phyloP scores from a whole-genome alignment of 179 eudicot species.

The Beta corolliflora region DNA sequence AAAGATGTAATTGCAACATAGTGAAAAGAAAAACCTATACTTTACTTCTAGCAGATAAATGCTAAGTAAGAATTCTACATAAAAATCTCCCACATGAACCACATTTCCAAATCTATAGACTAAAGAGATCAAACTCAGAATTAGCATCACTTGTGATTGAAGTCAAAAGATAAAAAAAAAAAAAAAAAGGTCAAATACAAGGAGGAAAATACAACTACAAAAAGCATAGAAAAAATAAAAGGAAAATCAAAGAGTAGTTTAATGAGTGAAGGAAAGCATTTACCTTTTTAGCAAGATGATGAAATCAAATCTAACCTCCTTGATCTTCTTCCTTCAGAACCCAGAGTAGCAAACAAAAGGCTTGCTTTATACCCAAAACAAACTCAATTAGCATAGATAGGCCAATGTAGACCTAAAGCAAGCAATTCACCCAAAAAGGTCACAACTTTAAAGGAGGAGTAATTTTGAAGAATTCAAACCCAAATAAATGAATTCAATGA shows the following conservation, averaged over 20 bases:
- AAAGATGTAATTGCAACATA: constrained; percentile 17
- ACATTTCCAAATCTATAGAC: constrained; percentile 25
- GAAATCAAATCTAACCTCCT: constrained; percentile 41
- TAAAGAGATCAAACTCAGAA: constrained; percentile 25
- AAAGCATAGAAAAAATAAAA: background rate
- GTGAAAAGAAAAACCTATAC: background rate
- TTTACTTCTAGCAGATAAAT: background rate
- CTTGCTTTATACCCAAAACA: constrained; percentile 31
- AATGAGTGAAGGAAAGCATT: constrained; percentile 23
- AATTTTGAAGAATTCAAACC: constrained; percentile 42
- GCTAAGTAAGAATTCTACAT: no score
- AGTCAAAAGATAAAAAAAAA: constrained; percentile 19
- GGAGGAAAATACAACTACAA: background rate
- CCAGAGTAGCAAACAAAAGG: constrained; percentile 40
- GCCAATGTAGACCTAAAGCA: constrained; percentile 46
- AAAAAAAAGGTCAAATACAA: constrained; percentile 1
- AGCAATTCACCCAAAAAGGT: constrained; percentile 22
- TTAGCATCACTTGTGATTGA: constrained; percentile 37
- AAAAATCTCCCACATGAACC: constrained; percentile 22
- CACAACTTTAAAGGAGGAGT: constrained; percentile 41
- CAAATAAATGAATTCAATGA: no score
- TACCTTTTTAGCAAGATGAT: constrained; percentile 28
- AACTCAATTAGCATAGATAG: constrained; percentile 46
- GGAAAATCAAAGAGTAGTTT: constrained; percentile 5
- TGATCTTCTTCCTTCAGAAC: constrained; percentile 59